phyloP scores from a whole-genome alignment of 352 stramenopile species.

The Phytophthora gonapodyides region DNA sequence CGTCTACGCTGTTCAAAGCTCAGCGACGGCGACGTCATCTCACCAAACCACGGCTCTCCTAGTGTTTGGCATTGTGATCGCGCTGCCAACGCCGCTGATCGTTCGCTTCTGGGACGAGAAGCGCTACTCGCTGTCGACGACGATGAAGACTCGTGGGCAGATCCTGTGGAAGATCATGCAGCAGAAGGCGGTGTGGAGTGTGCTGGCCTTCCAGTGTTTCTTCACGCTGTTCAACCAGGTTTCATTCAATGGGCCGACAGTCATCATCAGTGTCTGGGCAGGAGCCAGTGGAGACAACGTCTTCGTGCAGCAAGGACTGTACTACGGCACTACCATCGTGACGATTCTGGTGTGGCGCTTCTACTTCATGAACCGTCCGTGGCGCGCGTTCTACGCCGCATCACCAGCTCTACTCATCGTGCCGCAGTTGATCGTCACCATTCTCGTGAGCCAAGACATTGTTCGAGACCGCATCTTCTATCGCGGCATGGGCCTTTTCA shows the following conservation, averaged over 20 bases:
- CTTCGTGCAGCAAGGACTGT: slow-evolving; percentile 19
- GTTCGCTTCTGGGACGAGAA: slow-evolving; percentile 42
- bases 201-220: slow-evolving; percentile 45
- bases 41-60: slow-evolving; percentile 26
- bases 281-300: slow-evolving; percentile 26
- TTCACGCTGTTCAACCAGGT: slow-evolving; percentile 42
- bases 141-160: slow-evolving; percentile 36
- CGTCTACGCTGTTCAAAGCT: slow-evolving; percentile 13
- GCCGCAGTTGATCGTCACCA: slow-evolving; percentile 28
- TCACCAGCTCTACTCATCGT: slow-evolving; percentile 35
- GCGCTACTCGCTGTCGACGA: slow-evolving; percentile 37
- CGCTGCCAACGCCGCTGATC: slow-evolving; percentile 35
- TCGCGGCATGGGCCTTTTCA: slow-evolving; percentile 31
- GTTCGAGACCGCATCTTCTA: slow-evolving; percentile 40
- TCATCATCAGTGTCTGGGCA: slow-evolving; percentile 28
- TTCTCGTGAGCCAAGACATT: slow-evolving; percentile 37
- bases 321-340: slow-evolving; percentile 23
- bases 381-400: slow-evolving; percentile 40
- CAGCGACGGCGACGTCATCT: slow-evolving; percentile 1
- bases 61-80: slow-evolving; percentile 28
- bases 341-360: slow-evolving; percentile 31
- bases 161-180: slow-evolving; percentile 55
- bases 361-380: slow-evolving; percentile 40
- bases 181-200: slow-evolving; percentile 49
- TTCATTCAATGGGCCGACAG: slow-evolving; percentile 27